Evolutionary conservation across 768 basidiomycete species (phyloP), one percentile per base, ranked within the genome.

Genomic region (Collybia sordida): DNA sequence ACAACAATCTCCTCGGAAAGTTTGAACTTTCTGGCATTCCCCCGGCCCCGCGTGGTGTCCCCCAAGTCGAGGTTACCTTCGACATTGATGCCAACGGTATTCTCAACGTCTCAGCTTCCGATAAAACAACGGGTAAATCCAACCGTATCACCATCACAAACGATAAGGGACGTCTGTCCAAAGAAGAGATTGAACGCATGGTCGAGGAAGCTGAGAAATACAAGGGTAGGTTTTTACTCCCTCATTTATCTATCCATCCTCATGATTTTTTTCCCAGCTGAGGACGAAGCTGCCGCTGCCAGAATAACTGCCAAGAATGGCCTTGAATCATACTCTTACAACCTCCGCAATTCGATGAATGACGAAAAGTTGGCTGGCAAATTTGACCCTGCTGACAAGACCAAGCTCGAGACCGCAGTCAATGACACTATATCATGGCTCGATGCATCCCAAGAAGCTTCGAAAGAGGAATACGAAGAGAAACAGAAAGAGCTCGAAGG

Each of bases 121-220:
- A 98, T 75, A 97, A 96, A 81, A 95, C 93, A 9, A 97, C 95
- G 49, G 95, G 95, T 59, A 97, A 98, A 75, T 93, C 90, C 48
- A 91, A 86, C 70, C 88, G 90, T 54, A 93, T 93, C 66, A 94
- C 92, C 53, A 94, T 94, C 72, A 93, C 89, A 61, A 93, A 93
- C 69, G 94, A 97, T 78, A 95, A 98, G 78, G 93, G 94, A 38
- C 93, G 95, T 70, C 74, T 98, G 59, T 93, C 90, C 56, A 92
- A 96, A 76, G 95, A 98, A 71, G 95, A 98, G 66, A 98, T 98
- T 54, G 95, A 98, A 70, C 90, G 93, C 67, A 98, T 98, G 95
- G 92, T 98, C 38, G 66, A 70, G 53, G 95, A 97, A 66, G 95
- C 95, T 47, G 94, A 96, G 83, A 85, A 85, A 66, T 95, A 93